Percentiles rank a stretch among this genome's conserved stretches.
Conservation (phyloP, 1,139 yeast genomes). For the Geotrichum phurueaensis region DNA sequence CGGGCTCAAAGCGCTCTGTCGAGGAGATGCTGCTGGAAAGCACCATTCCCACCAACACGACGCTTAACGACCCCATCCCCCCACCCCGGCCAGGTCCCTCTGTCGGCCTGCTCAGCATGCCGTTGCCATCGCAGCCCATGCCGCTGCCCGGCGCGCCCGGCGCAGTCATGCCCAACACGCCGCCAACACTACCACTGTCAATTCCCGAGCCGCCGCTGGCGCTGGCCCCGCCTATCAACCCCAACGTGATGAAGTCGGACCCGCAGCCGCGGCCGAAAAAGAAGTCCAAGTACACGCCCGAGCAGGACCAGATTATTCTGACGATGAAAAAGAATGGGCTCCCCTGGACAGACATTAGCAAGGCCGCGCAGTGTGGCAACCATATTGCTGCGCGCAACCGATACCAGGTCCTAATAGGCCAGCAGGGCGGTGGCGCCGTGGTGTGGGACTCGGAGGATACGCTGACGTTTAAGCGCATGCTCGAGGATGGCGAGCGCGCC, state of each 20-base stretch:
- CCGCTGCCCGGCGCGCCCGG: conserved; percentile 26
- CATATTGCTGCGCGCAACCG: conserved; percentile 70
- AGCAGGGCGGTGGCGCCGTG: conserved; percentile 69
- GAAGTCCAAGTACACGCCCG: conserved; percentile 60
- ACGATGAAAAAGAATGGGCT: conserved; percentile 56
- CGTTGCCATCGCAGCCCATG: conserved; percentile 28
- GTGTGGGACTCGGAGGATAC: conserved; percentile 60
- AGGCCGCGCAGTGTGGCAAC: conserved; percentile 56
- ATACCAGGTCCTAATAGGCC: conserved; percentile 75
- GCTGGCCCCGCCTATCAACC: conserved; percentile 33
- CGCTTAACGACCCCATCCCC: conserved; percentile 8
- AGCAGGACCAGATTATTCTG: conserved; percentile 63
- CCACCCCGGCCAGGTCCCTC: conserved; percentile 6
- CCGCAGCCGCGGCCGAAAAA: conserved; percentile 50
- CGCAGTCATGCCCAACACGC: not conserved
- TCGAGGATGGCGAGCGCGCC: conserved; percentile 66
- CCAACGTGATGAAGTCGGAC: conserved; percentile 33
- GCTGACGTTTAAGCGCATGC: conserved; percentile 43
- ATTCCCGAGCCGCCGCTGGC: conserved; percentile 34
- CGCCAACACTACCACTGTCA: conserved; percentile 26
- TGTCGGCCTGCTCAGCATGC: conserved; percentile 17
- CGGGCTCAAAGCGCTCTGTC: conserved; percentile 29
- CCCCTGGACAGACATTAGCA: conserved; percentile 72
- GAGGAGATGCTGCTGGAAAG: conserved; percentile 31
- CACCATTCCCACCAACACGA: conserved; percentile 25